Percentiles rank a stretch among this genome's conserved stretches.
These are phyloP conservation scores for Xanthoconium purpureum DNA, from an alignment of 768 basidiomycete species.

Conservation along the genomic window DNA sequence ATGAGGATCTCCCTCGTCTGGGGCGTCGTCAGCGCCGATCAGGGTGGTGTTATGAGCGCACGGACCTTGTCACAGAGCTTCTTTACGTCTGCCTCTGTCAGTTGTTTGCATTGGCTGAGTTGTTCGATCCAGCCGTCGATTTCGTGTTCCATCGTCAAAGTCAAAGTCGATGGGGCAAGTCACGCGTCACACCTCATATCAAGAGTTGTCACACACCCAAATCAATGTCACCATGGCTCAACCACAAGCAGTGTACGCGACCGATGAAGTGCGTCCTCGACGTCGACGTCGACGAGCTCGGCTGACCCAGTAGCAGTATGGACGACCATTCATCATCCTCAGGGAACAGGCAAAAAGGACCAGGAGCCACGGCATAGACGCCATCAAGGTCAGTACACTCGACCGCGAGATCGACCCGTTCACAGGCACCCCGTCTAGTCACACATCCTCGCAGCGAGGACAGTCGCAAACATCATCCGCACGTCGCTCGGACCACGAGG, in stretches of 20 bases:
- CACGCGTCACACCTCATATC: conserved; percentile 30
- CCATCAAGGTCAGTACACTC: conserved; percentile 73
- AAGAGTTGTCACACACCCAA: conserved; percentile 17
- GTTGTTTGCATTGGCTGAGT: conserved; percentile 95
- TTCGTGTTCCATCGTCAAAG: conserved; percentile 53
- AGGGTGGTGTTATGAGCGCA: neutral
- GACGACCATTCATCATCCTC: conserved; percentile 96
- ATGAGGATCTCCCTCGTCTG: conserved; percentile 98
- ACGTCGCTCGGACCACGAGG: conserved; percentile 95
- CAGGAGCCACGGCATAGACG: conserved; percentile 86
- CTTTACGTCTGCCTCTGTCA: conserved; percentile 94
- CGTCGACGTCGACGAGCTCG: neutral
- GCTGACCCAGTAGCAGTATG: conserved; percentile 55
- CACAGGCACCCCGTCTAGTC: conserved; percentile 44
- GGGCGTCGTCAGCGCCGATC: conserved; percentile 19
- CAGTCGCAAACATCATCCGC: conserved; percentile 91
- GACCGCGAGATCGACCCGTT: neutral
- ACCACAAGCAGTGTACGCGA: conserved; percentile 76
- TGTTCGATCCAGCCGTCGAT: conserved; percentile 97
- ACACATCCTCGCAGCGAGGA: conserved; percentile 93
- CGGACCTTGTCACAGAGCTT: conserved; percentile 96
- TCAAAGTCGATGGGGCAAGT: conserved; percentile 9
- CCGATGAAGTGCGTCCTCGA: conserved; percentile 65
- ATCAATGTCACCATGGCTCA: conserved; percentile 37
- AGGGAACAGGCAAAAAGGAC: conserved; percentile 93